Percentiles rank a stretch among this genome's conserved stretches.
These are phyloP conservation scores for Bipolaris cookei DNA, from an alignment of 2,329 filamentous ascomycete genomes.

Conservation along the genomic window DNA sequence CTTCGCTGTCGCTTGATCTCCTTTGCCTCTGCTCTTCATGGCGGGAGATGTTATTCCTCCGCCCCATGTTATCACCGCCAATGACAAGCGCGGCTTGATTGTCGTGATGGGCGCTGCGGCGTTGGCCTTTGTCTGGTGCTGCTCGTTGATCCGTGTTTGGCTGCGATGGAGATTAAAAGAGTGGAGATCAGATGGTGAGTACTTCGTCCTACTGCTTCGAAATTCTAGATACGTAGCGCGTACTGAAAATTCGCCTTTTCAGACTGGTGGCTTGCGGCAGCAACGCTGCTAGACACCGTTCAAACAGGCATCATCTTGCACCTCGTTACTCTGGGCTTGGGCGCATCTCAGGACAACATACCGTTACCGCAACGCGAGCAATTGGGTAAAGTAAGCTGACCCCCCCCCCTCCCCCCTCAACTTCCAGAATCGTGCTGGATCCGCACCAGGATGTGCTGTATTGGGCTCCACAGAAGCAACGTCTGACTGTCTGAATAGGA, in stretches of 20 bases:
- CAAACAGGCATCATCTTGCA: constrained; percentile 36
- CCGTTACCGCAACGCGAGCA: constrained; percentile 22
- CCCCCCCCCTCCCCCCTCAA: no score
- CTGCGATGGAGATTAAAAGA: constrained; percentile 35
- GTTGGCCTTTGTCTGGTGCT: constrained; percentile 40
- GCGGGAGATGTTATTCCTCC: constrained; percentile 31
- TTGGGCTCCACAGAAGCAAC: constrained; percentile 2
- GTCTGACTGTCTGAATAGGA: constrained; percentile 30
- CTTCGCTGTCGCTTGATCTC: constrained; percentile 4
- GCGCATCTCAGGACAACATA: constrained; percentile 24
- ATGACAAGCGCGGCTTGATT: constrained; percentile 46
- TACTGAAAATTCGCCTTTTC: constrained; percentile 1
- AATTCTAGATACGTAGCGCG: constrained; percentile 14
- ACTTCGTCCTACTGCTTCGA: constrained; percentile 10
- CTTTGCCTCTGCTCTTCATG: constrained; percentile 21
- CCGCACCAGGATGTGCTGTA: constrained; percentile 1
- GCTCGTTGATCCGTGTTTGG: constrained; percentile 41
- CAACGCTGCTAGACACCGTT: constrained; percentile 32
- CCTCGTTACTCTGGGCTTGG: constrained; percentile 35
- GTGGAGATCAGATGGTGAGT: constrained; percentile 43
- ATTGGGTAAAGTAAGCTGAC: constrained; percentile 35
- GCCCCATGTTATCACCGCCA: constrained; percentile 37
- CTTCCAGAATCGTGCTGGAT: background rate
- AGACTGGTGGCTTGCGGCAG: constrained; percentile 25
- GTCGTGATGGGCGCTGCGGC: constrained; percentile 37